Base-by-base conservation (phyloP, 495 filamentous ascomycete genomes). In the Filosporella fistucella region DNA sequence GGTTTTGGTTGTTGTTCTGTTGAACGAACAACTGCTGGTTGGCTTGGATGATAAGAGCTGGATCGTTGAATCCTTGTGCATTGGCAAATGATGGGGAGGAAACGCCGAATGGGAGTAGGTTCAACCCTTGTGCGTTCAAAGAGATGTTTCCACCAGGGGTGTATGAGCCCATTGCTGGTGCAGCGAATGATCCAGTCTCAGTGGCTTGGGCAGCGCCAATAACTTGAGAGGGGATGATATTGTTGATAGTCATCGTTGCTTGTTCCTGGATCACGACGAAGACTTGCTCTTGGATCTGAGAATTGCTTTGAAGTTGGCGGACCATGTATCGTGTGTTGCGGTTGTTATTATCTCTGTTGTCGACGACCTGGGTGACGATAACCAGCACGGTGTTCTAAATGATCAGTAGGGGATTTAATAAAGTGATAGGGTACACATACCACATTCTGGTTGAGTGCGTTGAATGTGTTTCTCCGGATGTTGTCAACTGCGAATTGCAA, bases 401-500 rank as follows among this genome's bases (percentile, higher is more conserved):
- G 17, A 14, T 54, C 44, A 54, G 44, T 6, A 16, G 12, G 22
- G 9, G 2, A 8, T 29, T n/a, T 21, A 3, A 7, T 5, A 11
- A 14, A 26, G 21, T 22, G 7, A 18, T 10, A 35, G 8, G 24
- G 9, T 41, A 10, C 8, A 58, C 57, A 25, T 42, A 56, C 50
- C 37, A 56, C 56, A 33, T 56, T 54, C 16, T 38, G 20, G 45
- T 60, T 56, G 11, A 37, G 45, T 21, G 52, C 51, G 14, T 40
- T 51, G 42, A 49, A 53, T 20, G 55, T 55, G 18, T 59, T 59
- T 25, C 29, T 53, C 22, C 56, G 56, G 33, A 59, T 53, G 37
- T 59, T 59, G 42, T 59, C 52, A 9, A 52, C 30, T 9, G 47
- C 49, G n/a, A 18, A 16, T 18, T 39, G 34, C 5, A 56, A 28